phyloP scores from a whole-genome alignment of 2,329 filamentous ascomycete genomes.

The Didymella glomerata region DNA sequence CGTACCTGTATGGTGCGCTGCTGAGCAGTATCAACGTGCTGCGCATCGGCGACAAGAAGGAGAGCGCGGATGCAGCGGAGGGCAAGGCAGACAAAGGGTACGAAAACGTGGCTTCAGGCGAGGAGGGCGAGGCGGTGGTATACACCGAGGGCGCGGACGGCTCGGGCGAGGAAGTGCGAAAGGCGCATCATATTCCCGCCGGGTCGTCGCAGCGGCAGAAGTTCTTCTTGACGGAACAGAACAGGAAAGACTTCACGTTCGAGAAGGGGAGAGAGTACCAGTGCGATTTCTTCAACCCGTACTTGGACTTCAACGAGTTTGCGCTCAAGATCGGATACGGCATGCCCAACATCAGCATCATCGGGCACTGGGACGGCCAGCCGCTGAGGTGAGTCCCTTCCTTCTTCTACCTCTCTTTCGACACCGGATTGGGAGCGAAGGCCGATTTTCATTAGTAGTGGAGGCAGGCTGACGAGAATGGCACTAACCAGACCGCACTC shows the following conservation, averaged over 20 bases:
- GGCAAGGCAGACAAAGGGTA: constrained; percentile 35
- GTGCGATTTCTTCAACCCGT: constrained; percentile 87
- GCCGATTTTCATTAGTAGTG: background rate
- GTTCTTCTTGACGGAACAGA: constrained; percentile 65
- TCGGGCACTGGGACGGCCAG: constrained; percentile 83
- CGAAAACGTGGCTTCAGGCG: background rate
- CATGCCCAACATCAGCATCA: constrained; percentile 77
- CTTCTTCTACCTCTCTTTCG: too few species aligned
- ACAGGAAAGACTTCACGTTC: constrained; percentile 67
- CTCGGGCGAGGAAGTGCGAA: constrained; percentile 54
- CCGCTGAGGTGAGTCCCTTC: constrained; percentile 68
- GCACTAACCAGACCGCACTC: constrained; percentile 72
- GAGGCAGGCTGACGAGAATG: constrained; percentile 24
- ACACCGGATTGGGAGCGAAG: too few species aligned
- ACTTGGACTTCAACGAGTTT: constrained; percentile 85
- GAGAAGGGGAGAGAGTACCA: constrained; percentile 68
- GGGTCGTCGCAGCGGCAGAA: constrained; percentile 62
- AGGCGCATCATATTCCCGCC: constrained; percentile 52
- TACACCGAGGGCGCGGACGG: constrained; percentile 62
- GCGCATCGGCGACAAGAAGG: constrained; percentile 64
- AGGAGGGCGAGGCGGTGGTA: constrained; percentile 65
- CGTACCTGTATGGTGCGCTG: constrained; percentile 85
- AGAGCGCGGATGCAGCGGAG: constrained; percentile 43
- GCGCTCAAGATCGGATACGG: constrained; percentile 63
- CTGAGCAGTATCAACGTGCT: constrained; percentile 82